These are phyloP conservation scores for Rosa rugosa DNA, from an alignment of 306 rosid species.

Conservation along the genomic window DNA sequence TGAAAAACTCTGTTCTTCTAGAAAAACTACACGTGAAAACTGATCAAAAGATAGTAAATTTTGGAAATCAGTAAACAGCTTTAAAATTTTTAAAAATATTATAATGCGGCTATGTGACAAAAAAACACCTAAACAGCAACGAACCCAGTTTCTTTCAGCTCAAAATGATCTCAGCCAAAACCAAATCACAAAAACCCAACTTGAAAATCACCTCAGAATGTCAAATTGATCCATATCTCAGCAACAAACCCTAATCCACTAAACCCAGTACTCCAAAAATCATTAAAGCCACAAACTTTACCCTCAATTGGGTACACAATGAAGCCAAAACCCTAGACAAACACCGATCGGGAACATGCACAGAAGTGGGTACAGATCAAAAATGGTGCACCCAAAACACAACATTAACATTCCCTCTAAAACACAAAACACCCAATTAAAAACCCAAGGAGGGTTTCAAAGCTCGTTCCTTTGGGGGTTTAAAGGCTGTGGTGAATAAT, in stretches of 20 bases:
- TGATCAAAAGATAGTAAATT: not conserved
- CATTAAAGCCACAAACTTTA: conserved; percentile 38
- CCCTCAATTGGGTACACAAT: conserved; percentile 27
- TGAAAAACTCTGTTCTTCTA: not conserved
- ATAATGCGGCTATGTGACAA: conserved; percentile 2
- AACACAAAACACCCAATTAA: conserved; percentile 17
- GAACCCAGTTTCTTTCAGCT: not conserved
- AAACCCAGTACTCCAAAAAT: conserved; percentile 37
- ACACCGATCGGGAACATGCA: conserved; percentile 49
- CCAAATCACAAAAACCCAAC: conserved; percentile 7
- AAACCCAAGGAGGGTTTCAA: conserved; percentile 38
- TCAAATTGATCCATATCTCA: conserved; percentile 18
- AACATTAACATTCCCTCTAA: conserved; percentile 25
- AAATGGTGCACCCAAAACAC: conserved; percentile 34
- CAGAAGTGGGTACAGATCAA: conserved; percentile 22
- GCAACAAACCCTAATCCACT: conserved; percentile 43
- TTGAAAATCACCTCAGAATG: not conserved
- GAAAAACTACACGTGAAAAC: not conserved
- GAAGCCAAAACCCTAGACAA: conserved; percentile 53
- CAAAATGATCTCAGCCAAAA: conserved; percentile 6
- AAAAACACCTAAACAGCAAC: conserved; percentile 6
- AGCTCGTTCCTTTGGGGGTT: conserved; percentile 23
- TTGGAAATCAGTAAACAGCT: not conserved
- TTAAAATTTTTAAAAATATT: not conserved
- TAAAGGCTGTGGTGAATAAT: conserved; percentile 4